A percentile compares a stretch with the other conserved stretches of the same genome.
These are phyloP conservation scores for Antitrichia curtipendula DNA, from an alignment of 225 moss, liverwort and hornwort genomes.

Conservation along the genomic window DNA sequence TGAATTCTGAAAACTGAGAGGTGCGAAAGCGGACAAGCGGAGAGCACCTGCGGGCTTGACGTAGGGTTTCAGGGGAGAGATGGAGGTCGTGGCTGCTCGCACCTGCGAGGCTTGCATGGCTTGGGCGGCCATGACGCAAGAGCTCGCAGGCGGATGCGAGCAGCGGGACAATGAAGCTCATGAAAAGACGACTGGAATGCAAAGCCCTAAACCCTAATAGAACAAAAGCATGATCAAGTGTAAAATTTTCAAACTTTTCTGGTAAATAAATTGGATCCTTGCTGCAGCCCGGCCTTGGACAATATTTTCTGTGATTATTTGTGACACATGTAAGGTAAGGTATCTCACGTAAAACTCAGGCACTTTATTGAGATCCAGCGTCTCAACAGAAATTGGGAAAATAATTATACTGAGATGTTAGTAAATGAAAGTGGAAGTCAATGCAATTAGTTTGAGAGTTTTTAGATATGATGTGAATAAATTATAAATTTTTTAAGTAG, in stretches of 20 bases:
- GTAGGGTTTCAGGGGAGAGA: neutral
- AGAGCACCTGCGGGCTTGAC: neutral
- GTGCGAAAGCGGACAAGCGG: neutral
- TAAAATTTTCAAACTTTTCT: no score
- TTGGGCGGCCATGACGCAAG: constrained; percentile 13
- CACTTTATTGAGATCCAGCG: no score
- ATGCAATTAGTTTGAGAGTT: neutral
- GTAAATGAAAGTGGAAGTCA: no score
- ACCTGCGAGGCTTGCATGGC: constrained; percentile 4
- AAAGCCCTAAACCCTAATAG: neutral
- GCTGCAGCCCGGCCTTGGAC: neutral
- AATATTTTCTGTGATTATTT: neutral
- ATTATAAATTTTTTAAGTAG: fast-evolving
- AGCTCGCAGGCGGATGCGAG: neutral
- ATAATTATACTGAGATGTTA: neutral
- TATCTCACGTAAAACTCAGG: neutral
- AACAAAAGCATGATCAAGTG: neutral
- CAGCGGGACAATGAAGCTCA: neutral
- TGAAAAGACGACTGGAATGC: no score
- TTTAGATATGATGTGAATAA: fast-evolving
- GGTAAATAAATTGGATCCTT: neutral
- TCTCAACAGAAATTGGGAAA: neutral
- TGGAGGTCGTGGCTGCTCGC: neutral
- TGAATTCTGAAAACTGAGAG: neutral
- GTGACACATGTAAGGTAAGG: neutral